These are phyloP conservation scores for Pythium angustatum DNA, from an alignment of 352 stramenopile genomes.

Conservation along the genomic window DNA sequence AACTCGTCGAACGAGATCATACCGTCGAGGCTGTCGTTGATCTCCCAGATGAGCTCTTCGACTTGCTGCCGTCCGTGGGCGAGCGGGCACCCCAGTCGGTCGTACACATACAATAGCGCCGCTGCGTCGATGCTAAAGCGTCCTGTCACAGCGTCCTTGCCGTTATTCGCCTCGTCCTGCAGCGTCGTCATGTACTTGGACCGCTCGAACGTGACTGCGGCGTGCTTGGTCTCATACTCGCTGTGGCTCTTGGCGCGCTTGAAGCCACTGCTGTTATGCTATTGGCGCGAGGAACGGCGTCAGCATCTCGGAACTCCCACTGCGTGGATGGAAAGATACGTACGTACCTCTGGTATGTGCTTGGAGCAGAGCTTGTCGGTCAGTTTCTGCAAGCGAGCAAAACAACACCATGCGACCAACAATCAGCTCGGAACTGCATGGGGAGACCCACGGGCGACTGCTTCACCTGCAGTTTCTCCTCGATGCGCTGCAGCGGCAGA, in stretches of 20 bases:
- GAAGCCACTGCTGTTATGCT: not conserved
- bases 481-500: conserved; percentile 52
- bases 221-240: conserved; percentile 45
- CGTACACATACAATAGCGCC: conserved; percentile 51
- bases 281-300: too few species aligned
- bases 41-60: conserved; percentile 79
- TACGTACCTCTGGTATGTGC: conserved; percentile 22
- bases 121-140: conserved; percentile 57
- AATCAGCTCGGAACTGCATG: too few species aligned
- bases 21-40: conserved; percentile 79
- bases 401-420: not conserved
- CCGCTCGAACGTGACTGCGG: conserved; percentile 41
- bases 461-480: conserved; percentile 62
- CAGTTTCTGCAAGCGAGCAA: conserved; percentile 34
- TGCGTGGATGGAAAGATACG: not conserved
- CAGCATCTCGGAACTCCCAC: too few species aligned
- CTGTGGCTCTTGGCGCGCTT: conserved; percentile 27
- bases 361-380: conserved; percentile 41
- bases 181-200: conserved; percentile 49
- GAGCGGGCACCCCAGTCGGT: conserved; percentile 50
- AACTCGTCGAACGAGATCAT: conserved; percentile 77
- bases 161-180: conserved; percentile 58
- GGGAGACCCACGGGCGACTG: not conserved
- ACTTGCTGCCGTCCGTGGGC: conserved; percentile 44
- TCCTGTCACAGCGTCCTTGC: conserved; percentile 51